These are phyloP conservation scores for Acephala macrosclerotiorum DNA, from an alignment of 2,329 filamentous ascomycete species.

Conservation along the genomic window DNA sequence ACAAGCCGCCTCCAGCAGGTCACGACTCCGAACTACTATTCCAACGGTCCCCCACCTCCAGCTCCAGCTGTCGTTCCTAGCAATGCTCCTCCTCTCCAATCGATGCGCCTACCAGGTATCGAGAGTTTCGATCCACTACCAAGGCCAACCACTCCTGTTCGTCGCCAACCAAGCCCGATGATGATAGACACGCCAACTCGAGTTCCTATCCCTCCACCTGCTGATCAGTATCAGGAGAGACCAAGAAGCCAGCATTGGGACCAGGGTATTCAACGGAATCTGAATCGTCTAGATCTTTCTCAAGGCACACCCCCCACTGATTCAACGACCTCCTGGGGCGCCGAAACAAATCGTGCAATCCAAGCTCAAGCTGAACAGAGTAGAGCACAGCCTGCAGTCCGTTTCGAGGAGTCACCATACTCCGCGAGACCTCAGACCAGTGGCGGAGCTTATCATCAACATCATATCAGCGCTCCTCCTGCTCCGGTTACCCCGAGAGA, in stretches of 20 bases:
- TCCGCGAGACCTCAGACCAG: slow-evolving; percentile 43
- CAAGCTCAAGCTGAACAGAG: slow-evolving; percentile 60
- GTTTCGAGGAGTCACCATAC: slow-evolving; percentile 60
- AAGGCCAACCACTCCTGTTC: slow-evolving; percentile 66
- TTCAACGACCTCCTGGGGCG: slow-evolving; percentile 62
- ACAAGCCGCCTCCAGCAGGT: slow-evolving; percentile 79
- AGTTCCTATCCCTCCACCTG: slow-evolving; percentile 20
- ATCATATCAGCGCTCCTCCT: slow-evolving; percentile 66
- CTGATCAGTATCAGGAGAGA: slow-evolving; percentile 51
- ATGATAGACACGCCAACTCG: slow-evolving; percentile 64
- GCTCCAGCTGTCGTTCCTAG: slow-evolving; percentile 36
- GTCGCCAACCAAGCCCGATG: slow-evolving; percentile 78
- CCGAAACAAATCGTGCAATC: slow-evolving; percentile 61
- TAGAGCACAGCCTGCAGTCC: slow-evolving; percentile 55
- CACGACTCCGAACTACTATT: slow-evolving; percentile 70
- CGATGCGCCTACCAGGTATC: slow-evolving; percentile 82
- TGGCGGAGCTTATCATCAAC: slow-evolving; percentile 52
- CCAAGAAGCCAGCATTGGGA: slow-evolving; percentile 63
- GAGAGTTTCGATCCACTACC: slow-evolving; percentile 87
- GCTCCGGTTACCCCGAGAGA: slow-evolving; percentile 63
- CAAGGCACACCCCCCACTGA: slow-evolving; percentile 59
- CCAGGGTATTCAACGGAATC: slow-evolving; percentile 68
- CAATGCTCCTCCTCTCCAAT: slow-evolving; percentile 53
- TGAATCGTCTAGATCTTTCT: slow-evolving; percentile 72
- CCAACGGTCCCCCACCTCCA: slow-evolving; percentile 40